Conservation (phyloP, 177 flowering plant species). For the Vitis hybrid region DNA sequence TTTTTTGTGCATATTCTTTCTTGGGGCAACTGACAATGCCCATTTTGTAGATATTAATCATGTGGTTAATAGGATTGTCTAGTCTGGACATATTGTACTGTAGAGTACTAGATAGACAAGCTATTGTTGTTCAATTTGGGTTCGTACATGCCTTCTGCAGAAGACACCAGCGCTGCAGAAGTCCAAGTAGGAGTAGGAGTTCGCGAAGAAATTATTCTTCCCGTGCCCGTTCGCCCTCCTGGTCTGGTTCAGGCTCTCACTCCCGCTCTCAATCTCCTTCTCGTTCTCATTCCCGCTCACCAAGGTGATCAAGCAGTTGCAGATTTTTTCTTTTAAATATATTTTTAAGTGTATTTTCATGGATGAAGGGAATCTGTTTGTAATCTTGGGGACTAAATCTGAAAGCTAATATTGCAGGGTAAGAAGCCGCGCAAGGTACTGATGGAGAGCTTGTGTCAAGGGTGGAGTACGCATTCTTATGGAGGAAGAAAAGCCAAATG, state of each 20-base stretch:
- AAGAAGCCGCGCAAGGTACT: slow-evolving; percentile 55
- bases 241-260: slow-evolving; percentile 28
- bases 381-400: background rate
- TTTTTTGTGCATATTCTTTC: too few relatives aligned
- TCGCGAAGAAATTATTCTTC: slow-evolving; percentile 65
- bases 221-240: slow-evolving; percentile 40
- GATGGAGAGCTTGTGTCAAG: slow-evolving; percentile 11
- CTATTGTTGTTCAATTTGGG: too few relatives aligned
- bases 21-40: too few relatives aligned
- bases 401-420: slow-evolving; percentile 32
- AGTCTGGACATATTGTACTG: too few relatives aligned
- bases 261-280: slow-evolving; percentile 24
- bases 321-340: too few relatives aligned
- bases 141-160: slow-evolving; percentile 23
- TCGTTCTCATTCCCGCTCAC: slow-evolving; percentile 40
- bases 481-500: too few relatives aligned
- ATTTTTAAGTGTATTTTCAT: background rate
- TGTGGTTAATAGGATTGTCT: too few relatives aligned
- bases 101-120: background rate
- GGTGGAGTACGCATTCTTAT: background rate
- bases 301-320: slow-evolving; percentile 32
- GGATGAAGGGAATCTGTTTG: background rate
- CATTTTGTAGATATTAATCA: too few relatives aligned
- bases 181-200: slow-evolving; percentile 62
- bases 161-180: slow-evolving; percentile 62